Conservation (phyloP, 2,329 filamentous ascomycete species). For the Triangularia setosa region DNA sequence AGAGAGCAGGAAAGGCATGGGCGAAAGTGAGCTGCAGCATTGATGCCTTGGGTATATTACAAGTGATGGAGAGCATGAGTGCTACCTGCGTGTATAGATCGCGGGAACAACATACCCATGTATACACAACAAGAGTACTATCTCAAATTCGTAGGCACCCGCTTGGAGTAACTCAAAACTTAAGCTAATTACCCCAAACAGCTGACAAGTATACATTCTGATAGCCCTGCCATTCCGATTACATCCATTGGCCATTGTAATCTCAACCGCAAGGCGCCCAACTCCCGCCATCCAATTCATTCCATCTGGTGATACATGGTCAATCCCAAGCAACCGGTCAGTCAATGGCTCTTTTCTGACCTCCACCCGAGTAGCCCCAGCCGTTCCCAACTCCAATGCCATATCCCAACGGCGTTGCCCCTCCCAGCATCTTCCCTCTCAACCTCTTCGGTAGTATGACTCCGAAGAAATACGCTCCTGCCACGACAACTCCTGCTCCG, state of each 20-base stretch:
- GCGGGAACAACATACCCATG: too few relatives aligned
- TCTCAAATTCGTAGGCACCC: not conserved
- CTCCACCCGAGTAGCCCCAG: slow-evolving; percentile 45
- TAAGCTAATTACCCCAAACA: too few relatives aligned
- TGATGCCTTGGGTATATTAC: not conserved
- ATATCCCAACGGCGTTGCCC: slow-evolving; percentile 55
- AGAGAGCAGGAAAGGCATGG: not conserved
- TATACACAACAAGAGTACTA: not conserved
- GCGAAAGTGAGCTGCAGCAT: not conserved
- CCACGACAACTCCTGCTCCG: slow-evolving; percentile 49
- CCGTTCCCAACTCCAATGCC: slow-evolving; percentile 54
- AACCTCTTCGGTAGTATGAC: slow-evolving; percentile 54
- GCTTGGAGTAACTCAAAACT: not conserved
- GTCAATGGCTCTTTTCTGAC: slow-evolving; percentile 47
- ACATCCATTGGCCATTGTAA: not conserved
- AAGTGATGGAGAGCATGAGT: not conserved
- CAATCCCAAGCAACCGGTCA: slow-evolving; percentile 22
- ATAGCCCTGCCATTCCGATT: not conserved
- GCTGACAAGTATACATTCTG: too few relatives aligned
- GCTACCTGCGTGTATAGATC: too few relatives aligned
- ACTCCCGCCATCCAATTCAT: not conserved
- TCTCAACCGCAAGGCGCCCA: slow-evolving; percentile 1
- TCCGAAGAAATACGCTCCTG: slow-evolving; percentile 58
- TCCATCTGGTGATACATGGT: not conserved
- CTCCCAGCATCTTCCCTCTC: slow-evolving; percentile 48